These are phyloP conservation scores for Nakazawaea populi DNA, from an alignment of 805 yeast species.

Conservation along the genomic window DNA sequence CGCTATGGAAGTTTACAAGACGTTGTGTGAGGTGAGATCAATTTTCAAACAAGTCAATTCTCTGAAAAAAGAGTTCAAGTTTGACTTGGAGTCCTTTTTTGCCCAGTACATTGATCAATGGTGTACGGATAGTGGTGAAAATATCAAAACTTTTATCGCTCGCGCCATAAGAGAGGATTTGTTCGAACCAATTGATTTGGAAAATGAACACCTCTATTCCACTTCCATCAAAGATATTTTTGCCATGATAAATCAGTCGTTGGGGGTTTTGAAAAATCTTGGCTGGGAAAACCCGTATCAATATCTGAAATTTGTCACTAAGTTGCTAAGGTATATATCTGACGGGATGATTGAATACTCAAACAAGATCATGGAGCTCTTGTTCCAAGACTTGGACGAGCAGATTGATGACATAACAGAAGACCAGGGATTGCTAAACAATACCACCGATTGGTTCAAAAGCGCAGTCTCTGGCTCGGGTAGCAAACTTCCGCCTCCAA, in stretches of 20 bases:
- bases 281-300: slow-evolving; percentile 66
- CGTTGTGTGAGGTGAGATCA: slow-evolving; percentile 45
- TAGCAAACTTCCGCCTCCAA: slow-evolving; percentile 31
- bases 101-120: slow-evolving; percentile 37
- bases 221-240: slow-evolving; percentile 66
- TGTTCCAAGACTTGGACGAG: slow-evolving; percentile 36
- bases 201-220: slow-evolving; percentile 39
- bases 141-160: slow-evolving; percentile 41
- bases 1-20: slow-evolving; percentile 49
- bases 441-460: slow-evolving; percentile 25
- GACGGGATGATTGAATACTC: slow-evolving; percentile 53
- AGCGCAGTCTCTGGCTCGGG: slow-evolving; percentile 36
- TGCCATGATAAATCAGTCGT: slow-evolving; percentile 50
- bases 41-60: slow-evolving; percentile 43
- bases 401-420: slow-evolving; percentile 11
- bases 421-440: slow-evolving; percentile 5
- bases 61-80: slow-evolving; percentile 33
- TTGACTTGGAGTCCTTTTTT: slow-evolving; percentile 53
- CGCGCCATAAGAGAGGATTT: slow-evolving; percentile 54
- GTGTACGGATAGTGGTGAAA: slow-evolving; percentile 36
- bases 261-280: slow-evolving; percentile 51
- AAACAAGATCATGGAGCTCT: slow-evolving; percentile 27
- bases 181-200: slow-evolving; percentile 45
- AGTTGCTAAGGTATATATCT: slow-evolving; percentile 56
- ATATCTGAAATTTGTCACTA: slow-evolving; percentile 54